These are phyloP conservation scores for Pyricularia sp. DNA, from an alignment of 2,329 filamentous ascomycete species.

Conservation along the genomic window DNA sequence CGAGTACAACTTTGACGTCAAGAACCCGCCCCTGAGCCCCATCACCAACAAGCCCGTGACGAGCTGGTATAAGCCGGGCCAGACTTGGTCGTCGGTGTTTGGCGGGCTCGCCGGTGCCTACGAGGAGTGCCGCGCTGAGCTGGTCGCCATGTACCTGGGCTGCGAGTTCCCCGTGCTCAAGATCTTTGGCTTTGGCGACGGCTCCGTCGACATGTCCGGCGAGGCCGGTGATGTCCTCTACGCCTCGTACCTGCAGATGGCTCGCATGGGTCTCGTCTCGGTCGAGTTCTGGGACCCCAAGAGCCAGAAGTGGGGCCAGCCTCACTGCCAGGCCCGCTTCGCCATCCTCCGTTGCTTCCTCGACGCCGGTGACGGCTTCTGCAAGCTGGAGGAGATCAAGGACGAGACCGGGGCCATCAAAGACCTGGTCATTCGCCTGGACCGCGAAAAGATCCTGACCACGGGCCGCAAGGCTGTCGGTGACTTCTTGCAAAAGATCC, in stretches of 20 bases:
- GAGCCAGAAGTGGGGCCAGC: conserved; percentile 83
- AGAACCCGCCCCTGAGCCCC: conserved; percentile 74
- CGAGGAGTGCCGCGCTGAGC: conserved; percentile 90
- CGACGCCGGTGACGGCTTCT: conserved; percentile 77
- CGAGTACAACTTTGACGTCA: conserved; percentile 77
- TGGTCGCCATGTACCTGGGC: conserved; percentile 77
- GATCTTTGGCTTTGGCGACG: conserved; percentile 87
- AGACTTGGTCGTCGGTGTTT: conserved; percentile 92
- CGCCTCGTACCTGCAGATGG: conserved; percentile 85
- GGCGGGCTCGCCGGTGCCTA: conserved; percentile 80
- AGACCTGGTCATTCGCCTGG: conserved; percentile 73
- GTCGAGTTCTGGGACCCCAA: conserved; percentile 95
- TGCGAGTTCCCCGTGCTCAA: conserved; percentile 84
- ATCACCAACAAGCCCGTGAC: conserved; percentile 67
- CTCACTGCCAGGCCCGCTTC: conserved; percentile 86
- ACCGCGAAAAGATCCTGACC: conserved; percentile 78
- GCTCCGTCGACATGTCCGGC: conserved; percentile 59
- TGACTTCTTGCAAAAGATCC: conserved; percentile 80
- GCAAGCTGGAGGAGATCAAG: conserved; percentile 63
- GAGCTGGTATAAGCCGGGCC: conserved; percentile 88
- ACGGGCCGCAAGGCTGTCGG: conserved; percentile 77
- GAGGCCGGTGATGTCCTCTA: conserved; percentile 84
- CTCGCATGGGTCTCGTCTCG: conserved; percentile 77
- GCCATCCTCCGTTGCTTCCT: conserved; percentile 81
- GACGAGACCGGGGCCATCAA: conserved; percentile 46